phyloP scores from a whole-genome alignment of 148 eudicot genomes.

The Persicaria maculosa region DNA sequence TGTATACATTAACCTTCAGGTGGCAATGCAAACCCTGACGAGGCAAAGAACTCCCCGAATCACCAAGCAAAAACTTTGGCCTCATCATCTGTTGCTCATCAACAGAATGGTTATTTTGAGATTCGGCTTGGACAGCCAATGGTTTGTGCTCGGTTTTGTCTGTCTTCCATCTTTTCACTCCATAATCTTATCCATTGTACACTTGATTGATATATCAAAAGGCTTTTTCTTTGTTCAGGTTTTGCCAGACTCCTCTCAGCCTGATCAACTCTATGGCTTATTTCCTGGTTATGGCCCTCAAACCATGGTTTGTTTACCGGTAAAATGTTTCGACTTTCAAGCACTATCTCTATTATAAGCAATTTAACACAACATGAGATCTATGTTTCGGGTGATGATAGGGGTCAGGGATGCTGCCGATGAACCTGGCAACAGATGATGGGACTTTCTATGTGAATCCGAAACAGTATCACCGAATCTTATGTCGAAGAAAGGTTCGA shows the following conservation, averaged over 20 bases:
- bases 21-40: background rate
- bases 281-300: conserved; percentile 38
- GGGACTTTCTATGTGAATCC: conserved; percentile 31
- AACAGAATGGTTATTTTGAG: background rate
- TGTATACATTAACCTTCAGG: background rate
- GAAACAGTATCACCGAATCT: conserved; percentile 14
- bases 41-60: background rate
- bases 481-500: conserved; percentile 10
- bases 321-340: conserved; percentile 32
- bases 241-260: background rate
- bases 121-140: conserved; percentile 9
- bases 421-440: conserved; percentile 47
- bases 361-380: background rate
- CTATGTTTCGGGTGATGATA: background rate
- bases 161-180: background rate
- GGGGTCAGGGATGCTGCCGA: conserved; percentile 37
- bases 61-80: background rate
- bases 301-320: background rate
- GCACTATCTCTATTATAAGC: background rate
- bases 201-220: background rate
- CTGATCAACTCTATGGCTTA: conserved; percentile 48
- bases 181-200: background rate
- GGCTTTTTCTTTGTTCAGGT: background rate
- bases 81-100: background rate
- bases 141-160: background rate